Evolutionary conservation across 177 flowering plant species (phyloP).

Genomic region (Vitis hybrid): DNA sequence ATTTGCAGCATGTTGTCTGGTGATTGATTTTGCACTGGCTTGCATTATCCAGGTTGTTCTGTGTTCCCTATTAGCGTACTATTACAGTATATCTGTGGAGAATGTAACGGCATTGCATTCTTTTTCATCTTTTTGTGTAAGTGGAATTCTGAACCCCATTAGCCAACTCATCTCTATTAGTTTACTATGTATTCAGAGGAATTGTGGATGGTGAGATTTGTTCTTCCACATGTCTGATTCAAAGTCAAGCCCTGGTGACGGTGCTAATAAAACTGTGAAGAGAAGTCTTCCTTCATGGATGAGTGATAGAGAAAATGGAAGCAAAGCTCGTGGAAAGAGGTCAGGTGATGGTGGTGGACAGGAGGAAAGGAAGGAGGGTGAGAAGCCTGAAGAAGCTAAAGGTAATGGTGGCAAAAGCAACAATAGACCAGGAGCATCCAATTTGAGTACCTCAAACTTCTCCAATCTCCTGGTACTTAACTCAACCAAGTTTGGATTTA

Average conservation of each 20-base stretch:
- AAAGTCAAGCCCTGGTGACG: constrained; percentile 18
- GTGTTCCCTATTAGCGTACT: too few relatives aligned
- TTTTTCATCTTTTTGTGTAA: not conserved
- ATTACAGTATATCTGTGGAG: not conserved
- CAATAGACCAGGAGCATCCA: constrained; percentile 14
- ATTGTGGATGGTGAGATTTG: not conserved
- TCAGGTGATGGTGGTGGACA: constrained; percentile 13
- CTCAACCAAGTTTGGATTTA: not conserved
- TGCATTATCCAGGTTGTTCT: too few relatives aligned
- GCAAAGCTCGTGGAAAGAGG: constrained; percentile 26
- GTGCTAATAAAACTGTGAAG: constrained; percentile 23
- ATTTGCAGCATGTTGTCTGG: too few relatives aligned
- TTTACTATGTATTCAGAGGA: not conserved
- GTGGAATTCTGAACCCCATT: not conserved
- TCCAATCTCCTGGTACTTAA: constrained; percentile 60
- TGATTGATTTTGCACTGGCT: too few relatives aligned
- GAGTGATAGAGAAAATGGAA: constrained; percentile 41
- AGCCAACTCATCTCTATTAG: not conserved
- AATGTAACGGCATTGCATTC: not conserved
- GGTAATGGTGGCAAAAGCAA: constrained; percentile 10
- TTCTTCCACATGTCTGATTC: constrained; percentile 34
- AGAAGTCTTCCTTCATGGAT: constrained; percentile 84
- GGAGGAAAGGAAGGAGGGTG: constrained; percentile 15
- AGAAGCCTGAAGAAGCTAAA: constrained; percentile 19
- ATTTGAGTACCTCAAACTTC: constrained; percentile 23